Evolutionary conservation across 148 eudicot genomes (phyloP).

Genomic region (Euryodendron excelsum): DNA sequence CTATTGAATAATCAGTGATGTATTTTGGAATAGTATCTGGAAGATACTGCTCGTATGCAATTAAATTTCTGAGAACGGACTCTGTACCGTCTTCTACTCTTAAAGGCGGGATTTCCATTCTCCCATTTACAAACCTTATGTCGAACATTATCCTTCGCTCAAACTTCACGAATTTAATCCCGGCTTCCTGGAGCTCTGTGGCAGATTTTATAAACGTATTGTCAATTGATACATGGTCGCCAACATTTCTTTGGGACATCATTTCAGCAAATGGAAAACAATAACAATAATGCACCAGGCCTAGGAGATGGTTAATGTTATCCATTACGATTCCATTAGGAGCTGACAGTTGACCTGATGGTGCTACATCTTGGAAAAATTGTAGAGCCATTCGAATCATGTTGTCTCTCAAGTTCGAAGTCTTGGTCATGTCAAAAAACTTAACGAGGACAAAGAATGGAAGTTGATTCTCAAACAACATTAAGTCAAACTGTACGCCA

Average conservation of each 20-base stretch:
- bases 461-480: slow-evolving; percentile 13
- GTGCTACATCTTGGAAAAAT: neutral
- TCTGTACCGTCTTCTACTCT: neutral
- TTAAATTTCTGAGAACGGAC: no score
- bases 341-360: no score
- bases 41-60: neutral
- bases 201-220: neutral
- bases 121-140: neutral
- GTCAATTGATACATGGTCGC: no score
- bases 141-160: no score
- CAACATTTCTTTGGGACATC: neutral
- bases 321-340: neutral
- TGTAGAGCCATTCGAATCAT: neutral
- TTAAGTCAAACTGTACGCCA: slow-evolving; percentile 3
- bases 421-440: neutral
- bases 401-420: neutral
- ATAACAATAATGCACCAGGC: neutral
- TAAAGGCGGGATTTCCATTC: neutral
- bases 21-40: neutral
- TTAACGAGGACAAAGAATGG: slow-evolving; percentile 6
- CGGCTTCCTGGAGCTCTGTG: neutral
- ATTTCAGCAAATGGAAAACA: neutral
- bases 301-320: slow-evolving; percentile 7
- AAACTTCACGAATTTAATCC: slow-evolving; percentile 16
- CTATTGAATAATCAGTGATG: neutral